Evolutionary conservation across 2,329 filamentous ascomycete genomes (phyloP).

Genomic region (Epichloe scottii): DNA sequence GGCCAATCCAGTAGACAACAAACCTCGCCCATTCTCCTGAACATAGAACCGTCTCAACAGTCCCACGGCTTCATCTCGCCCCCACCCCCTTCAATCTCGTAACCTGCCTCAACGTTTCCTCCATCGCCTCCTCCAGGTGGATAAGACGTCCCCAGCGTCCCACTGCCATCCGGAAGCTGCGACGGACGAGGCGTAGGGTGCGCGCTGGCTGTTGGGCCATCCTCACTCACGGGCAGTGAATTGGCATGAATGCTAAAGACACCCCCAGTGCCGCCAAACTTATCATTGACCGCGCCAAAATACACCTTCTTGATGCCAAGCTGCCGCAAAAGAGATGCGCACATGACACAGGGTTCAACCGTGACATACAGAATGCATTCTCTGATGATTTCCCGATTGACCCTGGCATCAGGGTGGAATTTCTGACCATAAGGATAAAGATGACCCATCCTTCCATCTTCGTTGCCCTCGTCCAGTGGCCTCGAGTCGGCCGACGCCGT

Average conservation of each 20-base stretch:
- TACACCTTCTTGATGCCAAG: conserved; percentile 81
- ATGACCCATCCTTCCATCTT: conserved; percentile 41
- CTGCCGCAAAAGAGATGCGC: conserved; percentile 81
- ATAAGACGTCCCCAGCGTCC: conserved; percentile 24
- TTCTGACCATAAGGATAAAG: conserved; percentile 52
- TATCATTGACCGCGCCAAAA: conserved; percentile 91
- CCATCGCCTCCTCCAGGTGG: conserved; percentile 37
- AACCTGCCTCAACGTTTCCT: conserved; percentile 63
- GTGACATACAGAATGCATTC: conserved; percentile 83
- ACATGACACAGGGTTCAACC: conserved; percentile 98
- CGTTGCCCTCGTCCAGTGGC: conserved; percentile 31
- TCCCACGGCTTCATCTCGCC: conserved; percentile 85
- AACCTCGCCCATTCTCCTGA: conserved; percentile 90
- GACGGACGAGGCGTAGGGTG: conserved; percentile 24
- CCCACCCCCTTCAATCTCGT: conserved; percentile 74
- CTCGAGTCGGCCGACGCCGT: conserved; percentile 12
- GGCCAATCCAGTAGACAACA: conserved; percentile 16
- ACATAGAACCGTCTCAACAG: conserved; percentile 90
- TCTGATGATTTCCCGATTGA: conserved; percentile 55
- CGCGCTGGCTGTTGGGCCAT: conserved; percentile 27
- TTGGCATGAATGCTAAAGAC: conserved; percentile 75
- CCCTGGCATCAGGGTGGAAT: conserved; percentile 38
- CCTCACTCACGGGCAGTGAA: conserved; percentile 28
- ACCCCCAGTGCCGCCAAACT: conserved; percentile 91
- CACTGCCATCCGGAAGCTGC: conserved; percentile 24